Evolutionary conservation across 345 rosid genomes (phyloP), one percentile per base, ranked within the genome.

Genomic region (Euphorbia peplus): DNA sequence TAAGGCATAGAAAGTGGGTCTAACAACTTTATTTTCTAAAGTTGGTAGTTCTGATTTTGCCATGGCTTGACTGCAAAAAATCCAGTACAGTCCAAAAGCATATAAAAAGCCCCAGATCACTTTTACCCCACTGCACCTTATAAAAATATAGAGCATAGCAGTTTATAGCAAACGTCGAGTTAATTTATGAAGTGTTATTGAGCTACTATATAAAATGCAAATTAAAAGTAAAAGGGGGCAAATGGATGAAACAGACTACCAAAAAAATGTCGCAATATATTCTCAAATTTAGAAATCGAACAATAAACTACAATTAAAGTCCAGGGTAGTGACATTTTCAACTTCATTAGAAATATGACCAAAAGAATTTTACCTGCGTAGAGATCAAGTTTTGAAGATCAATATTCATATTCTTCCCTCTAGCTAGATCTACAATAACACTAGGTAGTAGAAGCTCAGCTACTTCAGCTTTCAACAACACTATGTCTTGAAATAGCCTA

Each of bases 401-500:
- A 42, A 72, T 63, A 72, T 88, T 78, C 56, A 75, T 44, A 69
- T 84, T 83, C 74, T 78, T 83, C 79, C 82, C 88, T 73, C 81
- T 79, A 16, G 95, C 92, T 42, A 93, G 80, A 84, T 88, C 87
- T 73, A 87, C 92, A 79, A 89, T 61, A 58, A 88, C 83, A 78
- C 81, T 82, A 15, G 97, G 88, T 65, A 93, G 82, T 42, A 91
- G 78, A 76, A 93, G 91, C 90, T 91, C 97, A 62, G 97, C 88
- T 54, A 84, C 89, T 83, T 93, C 97, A 57, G 95, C 83, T 80
- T 93, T 93, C 73, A 86, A 74, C 76, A 85, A 64, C 70, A 85
- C 90, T 69, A 93, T 82, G 75, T 88, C 90, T 81, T 89, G 98
- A 73, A 91, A 93, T 78, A 93, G 82, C 83, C 98, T 93, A 85